Evolutionary conservation across 345 rosid species (phyloP), one percentile per base, ranked within the genome.

Genomic region (Gossypium turneri): DNA sequence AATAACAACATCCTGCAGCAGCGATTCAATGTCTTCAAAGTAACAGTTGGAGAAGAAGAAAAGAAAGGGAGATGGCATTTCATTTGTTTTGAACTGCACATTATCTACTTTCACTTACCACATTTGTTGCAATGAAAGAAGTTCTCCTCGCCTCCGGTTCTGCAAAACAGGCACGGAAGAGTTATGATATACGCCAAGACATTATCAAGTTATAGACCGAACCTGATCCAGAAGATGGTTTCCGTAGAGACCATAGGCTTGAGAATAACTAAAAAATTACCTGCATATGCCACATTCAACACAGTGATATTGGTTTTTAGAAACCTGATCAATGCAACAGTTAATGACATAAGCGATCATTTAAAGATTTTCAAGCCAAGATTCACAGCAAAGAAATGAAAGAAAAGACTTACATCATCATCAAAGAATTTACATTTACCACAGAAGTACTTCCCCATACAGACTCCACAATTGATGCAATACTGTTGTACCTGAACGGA

Each of bases 371-470:
- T 19, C 58, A 45, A 72, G 58, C 63, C 13, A 24, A 1, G 34
- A 57, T 16, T 52, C 0, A 5, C 12, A 20, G 0, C 22, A 43
- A 24, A 29, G 13, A 45, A 34, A 74, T 6, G 9, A 38, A 17
- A 3, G 17, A 73, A 72, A 75, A 67, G 55, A 70, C 76, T 78
- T 62, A 90, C 94, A 77, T 90, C 90, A 78, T 88, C 94, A 53
- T 88, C 90, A 2, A 80, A 90, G 84, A 88, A 87, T 60, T 88
- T 90, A 88, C 94, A 90, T 73, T 82, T 79, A 7, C 80, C 73
- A 70, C 92, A 90, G 68, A 85, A 90, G 76, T 90, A 90, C 67
- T 81, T 84, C 62, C 94, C 94, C 94, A 90, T 85, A 75, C 88
- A 86, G 65, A 84, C 85, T 47, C 94, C 88, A 58, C 92, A 90